phyloP scores from a whole-genome alignment of 208 protist species.

The Leishmania braziliensis region DNA sequence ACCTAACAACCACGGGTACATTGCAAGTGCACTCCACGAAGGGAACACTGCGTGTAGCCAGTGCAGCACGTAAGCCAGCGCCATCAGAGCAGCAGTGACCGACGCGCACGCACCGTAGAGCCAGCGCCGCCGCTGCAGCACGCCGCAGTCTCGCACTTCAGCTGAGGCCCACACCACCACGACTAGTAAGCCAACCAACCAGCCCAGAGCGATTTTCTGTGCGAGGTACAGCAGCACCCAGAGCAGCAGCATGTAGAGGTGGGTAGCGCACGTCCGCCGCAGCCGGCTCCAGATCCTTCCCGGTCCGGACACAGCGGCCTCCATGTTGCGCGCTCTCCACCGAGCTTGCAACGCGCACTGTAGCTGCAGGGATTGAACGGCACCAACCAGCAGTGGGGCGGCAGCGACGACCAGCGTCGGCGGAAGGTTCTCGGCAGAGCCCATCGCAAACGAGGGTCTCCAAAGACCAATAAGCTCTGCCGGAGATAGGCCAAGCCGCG shows the following conservation, averaged over 20 bases:
- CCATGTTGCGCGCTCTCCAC: background rate
- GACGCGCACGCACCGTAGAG: constrained; percentile 7
- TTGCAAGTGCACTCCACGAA: background rate
- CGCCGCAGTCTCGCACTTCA: constrained; percentile 22
- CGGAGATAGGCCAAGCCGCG: constrained; percentile 15
- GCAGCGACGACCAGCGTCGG: constrained; percentile 21
- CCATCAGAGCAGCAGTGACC: constrained; percentile 7
- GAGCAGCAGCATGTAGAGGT: constrained; percentile 25
- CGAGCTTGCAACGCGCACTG: constrained; percentile 8
- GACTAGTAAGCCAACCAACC: constrained; percentile 11
- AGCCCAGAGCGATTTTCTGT: constrained; percentile 18
- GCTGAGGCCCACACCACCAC: constrained; percentile 15
- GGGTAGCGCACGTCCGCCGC: constrained; percentile 14
- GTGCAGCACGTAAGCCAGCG: constrained; percentile 16
- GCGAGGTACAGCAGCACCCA: constrained; percentile 12
- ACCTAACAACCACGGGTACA: constrained; percentile 21
- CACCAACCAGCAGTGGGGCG: constrained; percentile 22
- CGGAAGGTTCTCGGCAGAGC: background rate
- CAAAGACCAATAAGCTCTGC: constrained; percentile 28
- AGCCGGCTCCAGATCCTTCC: background rate
- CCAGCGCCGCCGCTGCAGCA: constrained; percentile 26
- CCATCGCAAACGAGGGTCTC: background rate
- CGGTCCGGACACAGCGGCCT: background rate
- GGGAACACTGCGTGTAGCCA: constrained; percentile 20
- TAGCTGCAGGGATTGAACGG: constrained; percentile 17